Evolutionary conservation across 129 eudicot genomes (phyloP), one percentile per base, ranked within the genome.

Genomic region (Flaveria robusta): DNA sequence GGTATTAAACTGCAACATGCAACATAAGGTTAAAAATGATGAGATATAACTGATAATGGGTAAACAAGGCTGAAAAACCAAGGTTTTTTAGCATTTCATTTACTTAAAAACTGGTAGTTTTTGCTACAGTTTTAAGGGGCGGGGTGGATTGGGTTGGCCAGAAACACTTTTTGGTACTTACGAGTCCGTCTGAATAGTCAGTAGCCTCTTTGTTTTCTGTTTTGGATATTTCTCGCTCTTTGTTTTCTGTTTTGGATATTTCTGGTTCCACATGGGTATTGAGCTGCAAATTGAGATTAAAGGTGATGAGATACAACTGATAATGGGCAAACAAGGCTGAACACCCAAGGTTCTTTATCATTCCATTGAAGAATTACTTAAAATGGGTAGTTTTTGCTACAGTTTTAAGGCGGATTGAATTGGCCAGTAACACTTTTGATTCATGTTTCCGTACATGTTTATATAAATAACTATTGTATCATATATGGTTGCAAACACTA

Each of bases 141-240:
- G 2, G 39, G 7, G 4, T 1, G 39, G 2, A n/a, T 20, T 52
- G 60, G 60, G 23, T 52, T 52, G 11, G 23, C 60, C 23, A 52
- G 13, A 52, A 52, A 4, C 60, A 52, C 60, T 52, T 59, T 59
- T 12, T 7, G 39, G 7, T 62, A 77, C 91, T 86, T 59, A 84
- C 96, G 3, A 42, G 76, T 72, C 85, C 85, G 50, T 84, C 74
- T 2, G 50, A 20, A 71, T 80, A 66, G 81, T 81, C 83, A 80
- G 64, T 64, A 19, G 66, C 85, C 64, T 81, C 86, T 60, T 83
- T 78, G 23, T 66, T 74, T 51, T 62, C 77, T 24, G 70, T 60
- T 85, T 82, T 59, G 66, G 75, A 62, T 24, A 75, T 68, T 58
- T 87, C n/a, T n/a, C n/a, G n/a, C 64, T 81, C 86, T 60, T 83